Conservation (phyloP, 2,329 filamentous ascomycete genomes). For the Chaetomiaceae sp. region DNA sequence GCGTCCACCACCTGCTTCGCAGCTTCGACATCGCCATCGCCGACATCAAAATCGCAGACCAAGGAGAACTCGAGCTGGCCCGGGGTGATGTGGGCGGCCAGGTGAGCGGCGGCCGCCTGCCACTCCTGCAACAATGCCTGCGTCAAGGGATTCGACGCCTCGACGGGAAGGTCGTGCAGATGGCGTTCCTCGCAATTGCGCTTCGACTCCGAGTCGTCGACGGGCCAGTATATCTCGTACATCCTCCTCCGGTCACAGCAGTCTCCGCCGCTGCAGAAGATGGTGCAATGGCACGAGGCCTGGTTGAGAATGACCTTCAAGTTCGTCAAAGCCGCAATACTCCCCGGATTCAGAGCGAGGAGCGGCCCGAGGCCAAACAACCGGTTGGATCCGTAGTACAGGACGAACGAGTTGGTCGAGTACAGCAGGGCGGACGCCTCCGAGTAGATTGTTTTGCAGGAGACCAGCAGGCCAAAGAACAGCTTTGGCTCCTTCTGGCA, state of each 20-base stretch:
- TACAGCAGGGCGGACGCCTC: slow-evolving; percentile 1
- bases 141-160: background rate
- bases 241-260: background rate
- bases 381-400: background rate
- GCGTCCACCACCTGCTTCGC: background rate
- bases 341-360: background rate
- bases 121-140: slow-evolving; percentile 1
- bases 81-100: background rate
- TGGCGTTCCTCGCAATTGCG: background rate
- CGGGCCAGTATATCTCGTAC: background rate
- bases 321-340: background rate
- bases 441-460: background rate
- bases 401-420: slow-evolving; percentile 1
- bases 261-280: fast-evolving
- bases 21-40: background rate
- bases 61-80: slow-evolving; percentile 7
- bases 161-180: background rate
- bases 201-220: background rate
- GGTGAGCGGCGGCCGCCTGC: background rate
- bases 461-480: background rate
- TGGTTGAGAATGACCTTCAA: slow-evolving; percentile 7
- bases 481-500: background rate
- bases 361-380: background rate
- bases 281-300: background rate
- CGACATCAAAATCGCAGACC: slow-evolving; percentile 9